Base-by-base conservation (phyloP, 495 filamentous ascomycete species). In the Letharia lupina region DNA sequence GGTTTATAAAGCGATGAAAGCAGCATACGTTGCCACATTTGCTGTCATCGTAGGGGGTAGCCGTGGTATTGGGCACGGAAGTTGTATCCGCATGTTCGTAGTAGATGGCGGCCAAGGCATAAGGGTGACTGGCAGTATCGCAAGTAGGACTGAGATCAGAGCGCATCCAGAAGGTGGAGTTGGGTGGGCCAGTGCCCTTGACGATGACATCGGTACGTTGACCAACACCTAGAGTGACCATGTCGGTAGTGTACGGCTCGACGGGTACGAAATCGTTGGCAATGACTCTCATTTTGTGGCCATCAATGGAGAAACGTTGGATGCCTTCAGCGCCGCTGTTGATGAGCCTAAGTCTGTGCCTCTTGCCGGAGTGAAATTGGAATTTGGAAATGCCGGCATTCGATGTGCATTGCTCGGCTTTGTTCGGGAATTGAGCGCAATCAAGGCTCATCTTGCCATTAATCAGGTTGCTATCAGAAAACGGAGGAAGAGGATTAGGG, bases 271-370 rank as follows among this genome's bases (percentile, higher is more conserved):
- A 80, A 60, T 80, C 73, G 60, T 76, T 75, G 44, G 79, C 73
- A 65, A 78, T 73, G 56, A 77, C 69, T 0, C 58, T 75, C 63
- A 79, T 66, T 0, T 57, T 71, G 62, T 74, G 73, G 13, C 69
- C 70, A 63, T 81, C 77, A 57, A 79, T 79, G 15, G 58, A 72
- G 63, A 78, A 75, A 57, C 72, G 68, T 56, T 73, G 67, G 44
- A 79, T 74, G n/a, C 73, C 77, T 52, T 84, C 81, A 15, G 80
- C 74, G 5, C 77, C 79, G 13, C 74, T 73, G 69, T 86, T 86
- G 65, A 88, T 76, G 2, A 89, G 70, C 7, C 85, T 75, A 4
- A 89, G 68, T 11, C 77, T 76, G 63, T 86, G 79, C 45, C 73
- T 79, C 67, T 77, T 71, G 42, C 81, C 80, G 4, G 72, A 71